Evolutionary conservation across 495 filamentous ascomycete species (phyloP), one percentile per base, ranked within the genome.

Genomic region (Tuber indicum): DNA sequence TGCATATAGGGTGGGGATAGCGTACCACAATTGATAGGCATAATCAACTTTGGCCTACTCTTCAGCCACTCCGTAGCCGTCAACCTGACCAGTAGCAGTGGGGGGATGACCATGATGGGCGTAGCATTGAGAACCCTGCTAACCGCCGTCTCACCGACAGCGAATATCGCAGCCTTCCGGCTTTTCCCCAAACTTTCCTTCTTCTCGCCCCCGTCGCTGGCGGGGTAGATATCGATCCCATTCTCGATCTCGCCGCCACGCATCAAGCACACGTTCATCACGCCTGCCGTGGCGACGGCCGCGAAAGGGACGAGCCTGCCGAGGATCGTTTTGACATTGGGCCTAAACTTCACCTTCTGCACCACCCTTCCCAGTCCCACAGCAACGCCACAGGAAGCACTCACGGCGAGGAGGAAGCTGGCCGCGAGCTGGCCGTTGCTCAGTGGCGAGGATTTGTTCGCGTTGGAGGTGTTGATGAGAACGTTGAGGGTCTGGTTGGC

Each of bases 401-500:
- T 89, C 16, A 99, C 96, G 72, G 96, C 96, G 76, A 98, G 88
- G 83, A 92, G 88, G 87, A 98, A 99, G 78, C 94, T 97, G 82
- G 95, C 89, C 75, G 90, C 88, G 79, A 99, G 90, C 77, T 93
- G 93, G 10, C 90, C 89, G 76, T 89, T 88, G 43, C 92, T 92
- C 3, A 98, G 88, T 0, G 94, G 92, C 1, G 93, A 92, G 26
- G 93, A 96, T 83, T 99, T 99, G 88, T 99, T 99, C 58, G 96
- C 92, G 85, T 99, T 99, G 83, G 94, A 91, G 84, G 89, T 92
- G 88, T 99, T 99, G 87, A 99, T 96, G 66, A 93, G 94, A 26
- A 99, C 96, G 83, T 99, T 98, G 77, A 99, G 92, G 19, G 94
- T 97, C 84, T 99, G 96, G 85, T 99, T 99, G 70, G 92, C 90